These are phyloP conservation scores for Pseudocohnilembus persalinus DNA, from an alignment of 169 alveolate species.

Conservation along the genomic window DNA sequence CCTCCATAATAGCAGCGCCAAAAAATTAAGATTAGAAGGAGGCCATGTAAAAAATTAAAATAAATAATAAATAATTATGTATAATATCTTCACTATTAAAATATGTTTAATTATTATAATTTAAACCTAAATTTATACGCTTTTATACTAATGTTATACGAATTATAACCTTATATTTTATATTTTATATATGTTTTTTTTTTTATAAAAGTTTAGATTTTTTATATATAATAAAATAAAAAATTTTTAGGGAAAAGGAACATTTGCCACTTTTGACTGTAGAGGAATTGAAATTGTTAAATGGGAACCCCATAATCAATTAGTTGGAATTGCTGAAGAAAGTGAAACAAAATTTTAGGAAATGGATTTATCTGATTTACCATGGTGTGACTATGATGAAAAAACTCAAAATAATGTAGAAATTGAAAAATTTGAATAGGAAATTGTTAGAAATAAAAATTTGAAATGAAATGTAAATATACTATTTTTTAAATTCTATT, in stretches of 20 bases:
- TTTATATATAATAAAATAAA: too few relatives aligned
- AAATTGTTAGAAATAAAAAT: conserved; percentile 15
- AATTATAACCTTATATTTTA: too few relatives aligned
- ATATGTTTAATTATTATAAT: too few relatives aligned
- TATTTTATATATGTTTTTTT: too few relatives aligned
- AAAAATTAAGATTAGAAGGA: background rate
- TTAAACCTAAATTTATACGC: too few relatives aligned
- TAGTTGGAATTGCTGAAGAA: conserved; percentile 13
- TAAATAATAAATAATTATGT: too few relatives aligned
- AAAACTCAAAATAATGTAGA: conserved; percentile 4
- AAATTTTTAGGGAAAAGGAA: background rate
- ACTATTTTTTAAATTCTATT: too few relatives aligned
- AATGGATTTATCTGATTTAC: conserved; percentile 20
- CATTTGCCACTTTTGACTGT: conserved; percentile 23
- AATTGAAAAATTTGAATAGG: background rate
- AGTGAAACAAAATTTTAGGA: conserved; percentile 11
- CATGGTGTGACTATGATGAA: conserved; percentile 33
- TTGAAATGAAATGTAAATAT: conserved; percentile 29
- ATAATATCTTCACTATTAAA: too few relatives aligned
- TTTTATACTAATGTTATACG: too few relatives aligned
- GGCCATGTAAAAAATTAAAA: background rate
- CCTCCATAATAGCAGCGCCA: background rate
- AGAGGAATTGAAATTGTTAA: conserved; percentile 11
- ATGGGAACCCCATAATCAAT: conserved; percentile 7
- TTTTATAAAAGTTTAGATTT: too few relatives aligned